Evolutionary conservation across 1,284 basidiomycete genomes (phyloP).

Genomic region (Rhizoctonia solani): DNA sequence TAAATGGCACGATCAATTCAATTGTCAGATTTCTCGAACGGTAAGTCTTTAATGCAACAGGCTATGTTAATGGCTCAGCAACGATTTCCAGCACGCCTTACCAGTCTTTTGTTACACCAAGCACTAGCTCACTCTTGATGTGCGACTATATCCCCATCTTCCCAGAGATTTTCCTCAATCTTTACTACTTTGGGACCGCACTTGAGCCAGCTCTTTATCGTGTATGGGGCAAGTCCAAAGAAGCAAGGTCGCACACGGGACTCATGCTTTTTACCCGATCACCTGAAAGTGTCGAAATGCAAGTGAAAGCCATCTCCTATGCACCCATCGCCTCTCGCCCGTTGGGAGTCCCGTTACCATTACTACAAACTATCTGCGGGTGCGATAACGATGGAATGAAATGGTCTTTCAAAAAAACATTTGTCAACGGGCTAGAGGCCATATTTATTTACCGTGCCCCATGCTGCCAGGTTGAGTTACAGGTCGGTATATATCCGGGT

Average conservation of each 20-base stretch:
- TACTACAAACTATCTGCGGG: neutral
- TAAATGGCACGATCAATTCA: neutral
- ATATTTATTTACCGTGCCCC: neutral
- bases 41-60: neutral
- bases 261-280: neutral
- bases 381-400: neutral
- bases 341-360: neutral
- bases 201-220: neutral
- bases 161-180: neutral
- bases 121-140: neutral
- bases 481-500: neutral
- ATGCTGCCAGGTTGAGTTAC: neutral
- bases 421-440: neutral
- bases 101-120: neutral
- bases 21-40: neutral
- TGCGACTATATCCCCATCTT: conserved; percentile 1
- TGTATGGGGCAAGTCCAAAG: neutral
- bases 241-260: neutral
- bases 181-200: neutral
- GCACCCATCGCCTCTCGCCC: neutral
- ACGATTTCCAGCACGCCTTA: neutral
- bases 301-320: too few relatives aligned
- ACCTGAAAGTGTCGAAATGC: neutral
- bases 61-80: neutral
- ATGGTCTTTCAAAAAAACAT: neutral